Base-by-base conservation (phyloP, 2,329 filamentous ascomycete species). In the Fusarium sp. region DNA sequence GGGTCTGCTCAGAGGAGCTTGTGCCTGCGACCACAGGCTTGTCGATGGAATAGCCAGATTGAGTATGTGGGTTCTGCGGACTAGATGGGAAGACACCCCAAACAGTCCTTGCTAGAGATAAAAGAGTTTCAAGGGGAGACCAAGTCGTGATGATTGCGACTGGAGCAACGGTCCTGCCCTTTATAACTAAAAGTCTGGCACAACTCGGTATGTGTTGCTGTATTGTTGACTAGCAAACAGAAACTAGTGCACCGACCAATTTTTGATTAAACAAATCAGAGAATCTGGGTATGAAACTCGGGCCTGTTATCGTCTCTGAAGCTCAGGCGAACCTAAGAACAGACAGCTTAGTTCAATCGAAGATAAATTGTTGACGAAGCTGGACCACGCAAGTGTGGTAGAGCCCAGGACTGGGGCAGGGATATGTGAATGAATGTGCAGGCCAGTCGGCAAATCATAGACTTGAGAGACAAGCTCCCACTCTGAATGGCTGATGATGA, bases 1-100 rank as follows among this genome's bases (percentile, higher is more conserved):
- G 42, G 76, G 75, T 54, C 77, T 80, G 64, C 76, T 74, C 53
- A 75, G 73, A 37, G 65, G 59, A 61, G 69, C 57, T 57, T 73
- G 70, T 65, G 77, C 75, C 79, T 79, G 79, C 62, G 73, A 74
- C 76, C 75, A 78, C 78, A 76, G 74, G 74, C 74, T 70, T 67
- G 71, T 64, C 56, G 76, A 74, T 65, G 70, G 67, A 68, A 70
- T 68, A 71, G 78, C 79, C 79, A 80, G 78, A 53, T 74, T 77
- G 77, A 63, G 54, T 59, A 64, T 67, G 13, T 51, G 64, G 47
- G 56, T 60, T 16, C 50, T 69, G 62, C 71, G 75, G 76, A 79
- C 74, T 72, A 73, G 72, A 73, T 78, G 75, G 76, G 76, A 54
- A 72, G 55, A 71, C 63, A 74, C 46, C 74, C 79, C 77, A 79